Evolutionary conservation across 345 rosid genomes (phyloP).

Genomic region (Rhizophora mangle): DNA sequence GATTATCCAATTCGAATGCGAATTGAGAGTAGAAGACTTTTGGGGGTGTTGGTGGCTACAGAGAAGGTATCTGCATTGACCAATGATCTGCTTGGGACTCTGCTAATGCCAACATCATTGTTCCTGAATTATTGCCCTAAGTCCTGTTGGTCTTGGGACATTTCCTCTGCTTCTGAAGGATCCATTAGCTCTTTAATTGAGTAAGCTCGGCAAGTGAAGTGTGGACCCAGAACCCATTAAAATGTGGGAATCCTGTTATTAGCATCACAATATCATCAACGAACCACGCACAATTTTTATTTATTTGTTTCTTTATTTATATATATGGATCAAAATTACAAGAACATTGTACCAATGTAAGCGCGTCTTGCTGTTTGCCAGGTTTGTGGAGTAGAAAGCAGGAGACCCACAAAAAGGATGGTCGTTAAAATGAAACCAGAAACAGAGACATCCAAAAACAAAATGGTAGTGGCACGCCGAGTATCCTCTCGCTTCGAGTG

Average conservation of each 20-base stretch:
- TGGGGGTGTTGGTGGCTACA: constrained; percentile 14
- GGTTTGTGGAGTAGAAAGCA: neutral
- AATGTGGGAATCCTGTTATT: neutral
- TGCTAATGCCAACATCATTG: constrained; percentile 2
- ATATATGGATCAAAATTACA: neutral
- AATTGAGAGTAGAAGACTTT: neutral
- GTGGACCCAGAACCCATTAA: neutral
- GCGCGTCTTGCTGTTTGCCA: neutral
- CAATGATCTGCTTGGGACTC: constrained; percentile 5
- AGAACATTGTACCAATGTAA: too few relatives aligned
- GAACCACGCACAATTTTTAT: neutral
- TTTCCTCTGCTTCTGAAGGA: constrained; percentile 1
- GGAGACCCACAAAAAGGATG: neutral
- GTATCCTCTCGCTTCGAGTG: too few relatives aligned
- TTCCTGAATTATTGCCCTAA: neutral
- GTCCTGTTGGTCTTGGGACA: neutral
- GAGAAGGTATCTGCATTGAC: constrained; percentile 2
- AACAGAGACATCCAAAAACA: neutral
- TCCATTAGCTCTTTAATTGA: constrained; percentile 13
- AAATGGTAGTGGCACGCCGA: neutral
- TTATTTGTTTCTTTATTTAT: neutral
- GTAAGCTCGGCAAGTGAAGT: constrained; percentile 7
- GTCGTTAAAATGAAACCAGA: neutral
- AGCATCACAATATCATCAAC: constrained; percentile 3
- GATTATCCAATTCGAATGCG: neutral